Percentiles rank a stretch among this genome's conserved stretches.
Evolutionary conservation across 2,329 filamentous ascomycete species (phyloP).

Genomic region (Aspergillus bombycis): DNA sequence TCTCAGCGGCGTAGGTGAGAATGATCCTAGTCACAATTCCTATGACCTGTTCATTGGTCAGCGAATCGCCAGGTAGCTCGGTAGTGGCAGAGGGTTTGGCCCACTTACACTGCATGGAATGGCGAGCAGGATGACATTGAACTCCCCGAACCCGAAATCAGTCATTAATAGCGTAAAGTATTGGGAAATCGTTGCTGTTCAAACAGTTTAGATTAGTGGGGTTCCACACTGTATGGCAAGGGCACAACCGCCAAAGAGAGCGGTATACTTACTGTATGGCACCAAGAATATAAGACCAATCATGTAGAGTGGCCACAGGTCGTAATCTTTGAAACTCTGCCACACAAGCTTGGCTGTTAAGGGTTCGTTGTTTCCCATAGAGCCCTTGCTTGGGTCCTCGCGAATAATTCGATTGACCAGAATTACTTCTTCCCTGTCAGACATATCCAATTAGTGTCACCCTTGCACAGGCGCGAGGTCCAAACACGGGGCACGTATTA

Average conservation of each 20-base stretch:
- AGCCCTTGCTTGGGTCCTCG: constrained; percentile 57
- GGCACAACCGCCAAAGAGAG: background rate
- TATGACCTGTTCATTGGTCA: constrained; percentile 13
- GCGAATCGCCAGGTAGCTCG: constrained; percentile 9
- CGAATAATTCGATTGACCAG: constrained; percentile 64
- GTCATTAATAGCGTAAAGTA: constrained; percentile 44
- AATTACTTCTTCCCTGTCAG: constrained; percentile 62
- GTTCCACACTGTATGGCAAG: background rate
- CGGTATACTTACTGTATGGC: constrained; percentile 25
- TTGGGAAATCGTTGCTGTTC: constrained; percentile 22
- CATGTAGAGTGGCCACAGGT: constrained; percentile 58
- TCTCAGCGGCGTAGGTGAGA: constrained; percentile 36
- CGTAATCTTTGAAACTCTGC: constrained; percentile 55
- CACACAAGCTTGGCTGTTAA: constrained; percentile 52
- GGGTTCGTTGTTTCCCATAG: constrained; percentile 59
- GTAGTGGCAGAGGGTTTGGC: constrained; percentile 26
- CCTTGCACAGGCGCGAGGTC: background rate
- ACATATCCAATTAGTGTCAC: background rate
- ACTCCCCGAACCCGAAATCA: constrained; percentile 57
- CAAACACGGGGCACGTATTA: constrained; percentile 3
- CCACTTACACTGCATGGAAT: constrained; percentile 52
- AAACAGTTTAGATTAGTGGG: constrained; percentile 2
- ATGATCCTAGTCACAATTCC: constrained; percentile 19
- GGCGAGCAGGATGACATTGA: constrained; percentile 62
- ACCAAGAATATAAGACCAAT: constrained; percentile 47